Evolutionary conservation across 306 rosid species (phyloP).

Genomic region (Aeschynomene evenia): DNA sequence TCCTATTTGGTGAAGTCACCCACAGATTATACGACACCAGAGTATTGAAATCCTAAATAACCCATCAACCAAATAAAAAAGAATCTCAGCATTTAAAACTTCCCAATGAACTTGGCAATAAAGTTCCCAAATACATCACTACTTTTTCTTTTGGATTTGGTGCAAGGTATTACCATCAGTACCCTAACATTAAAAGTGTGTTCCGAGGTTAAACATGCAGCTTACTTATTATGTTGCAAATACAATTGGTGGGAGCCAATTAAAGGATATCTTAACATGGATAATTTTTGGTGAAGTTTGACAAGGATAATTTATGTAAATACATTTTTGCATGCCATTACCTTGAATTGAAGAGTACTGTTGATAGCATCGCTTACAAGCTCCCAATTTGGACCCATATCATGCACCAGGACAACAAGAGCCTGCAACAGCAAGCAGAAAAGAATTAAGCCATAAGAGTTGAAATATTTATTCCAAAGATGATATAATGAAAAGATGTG

Average conservation of each 20-base stretch:
- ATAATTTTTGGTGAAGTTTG: neutral
- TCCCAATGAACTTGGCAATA: neutral
- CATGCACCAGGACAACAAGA: constrained; percentile 97
- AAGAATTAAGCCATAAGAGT: constrained; percentile 12
- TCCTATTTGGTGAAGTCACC: too few species aligned
- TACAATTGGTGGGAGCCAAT: neutral
- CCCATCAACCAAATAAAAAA: too few species aligned
- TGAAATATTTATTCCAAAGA: constrained; percentile 7
- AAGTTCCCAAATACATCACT: neutral
- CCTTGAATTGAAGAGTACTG: constrained; percentile 88
- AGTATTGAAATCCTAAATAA: neutral
- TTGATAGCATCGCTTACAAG: constrained; percentile 91
- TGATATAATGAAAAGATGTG: neutral
- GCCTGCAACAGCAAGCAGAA: constrained; percentile 52
- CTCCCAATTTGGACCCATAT: constrained; percentile 99
- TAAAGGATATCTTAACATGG: neutral
- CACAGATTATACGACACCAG: too few species aligned
- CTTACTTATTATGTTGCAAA: neutral
- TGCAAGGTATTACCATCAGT: neutral
- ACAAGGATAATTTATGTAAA: neutral
- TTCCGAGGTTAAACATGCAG: neutral
- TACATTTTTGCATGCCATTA: constrained; percentile 27
- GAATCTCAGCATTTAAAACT: neutral
- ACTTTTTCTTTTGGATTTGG: neutral
- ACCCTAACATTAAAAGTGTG: neutral